phyloP scores from a whole-genome alignment of 2,329 filamentous ascomycete species.

The Penicillium sp. region DNA sequence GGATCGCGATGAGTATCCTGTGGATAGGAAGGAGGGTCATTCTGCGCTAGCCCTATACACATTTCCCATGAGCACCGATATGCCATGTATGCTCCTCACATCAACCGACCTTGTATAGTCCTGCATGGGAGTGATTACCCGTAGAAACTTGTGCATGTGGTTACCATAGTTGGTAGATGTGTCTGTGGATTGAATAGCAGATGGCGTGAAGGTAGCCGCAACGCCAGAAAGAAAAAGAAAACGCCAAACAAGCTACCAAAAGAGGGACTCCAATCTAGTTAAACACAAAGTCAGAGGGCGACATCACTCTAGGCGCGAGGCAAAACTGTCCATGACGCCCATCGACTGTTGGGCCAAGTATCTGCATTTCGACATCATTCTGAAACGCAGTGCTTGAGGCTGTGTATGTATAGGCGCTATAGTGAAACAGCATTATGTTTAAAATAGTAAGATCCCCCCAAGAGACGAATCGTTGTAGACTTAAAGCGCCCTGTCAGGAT shows the following conservation, averaged over 20 bases:
- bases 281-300: constrained; percentile 10
- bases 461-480: constrained; percentile 7
- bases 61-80: constrained; percentile 12
- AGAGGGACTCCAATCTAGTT: constrained; percentile 9
- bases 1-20: constrained; percentile 21
- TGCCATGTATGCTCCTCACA: not conserved
- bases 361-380: constrained; percentile 1
- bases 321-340: constrained; percentile 10
- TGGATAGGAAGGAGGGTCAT: constrained; percentile 28
- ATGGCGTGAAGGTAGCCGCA: not conserved
- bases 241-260: constrained; percentile 1
- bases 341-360: constrained; percentile 5
- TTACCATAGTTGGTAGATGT: constrained; percentile 21
- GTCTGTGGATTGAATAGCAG: not conserved
- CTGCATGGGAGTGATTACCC: constrained; percentile 20
- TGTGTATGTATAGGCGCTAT: constrained; percentile 22
- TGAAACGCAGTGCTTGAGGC: constrained; percentile 21
- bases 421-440: constrained; percentile 23
- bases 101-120: constrained; percentile 15
- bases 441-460: not conserved
- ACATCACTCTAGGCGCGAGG: constrained; percentile 13
- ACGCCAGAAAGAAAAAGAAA: constrained; percentile 6
- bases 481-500: constrained; percentile 10
- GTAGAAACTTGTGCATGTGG: constrained; percentile 17
- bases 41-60: constrained; percentile 24